Evolutionary conservation across 768 basidiomycete species (phyloP).

Genomic region (Lentinula sp.): DNA sequence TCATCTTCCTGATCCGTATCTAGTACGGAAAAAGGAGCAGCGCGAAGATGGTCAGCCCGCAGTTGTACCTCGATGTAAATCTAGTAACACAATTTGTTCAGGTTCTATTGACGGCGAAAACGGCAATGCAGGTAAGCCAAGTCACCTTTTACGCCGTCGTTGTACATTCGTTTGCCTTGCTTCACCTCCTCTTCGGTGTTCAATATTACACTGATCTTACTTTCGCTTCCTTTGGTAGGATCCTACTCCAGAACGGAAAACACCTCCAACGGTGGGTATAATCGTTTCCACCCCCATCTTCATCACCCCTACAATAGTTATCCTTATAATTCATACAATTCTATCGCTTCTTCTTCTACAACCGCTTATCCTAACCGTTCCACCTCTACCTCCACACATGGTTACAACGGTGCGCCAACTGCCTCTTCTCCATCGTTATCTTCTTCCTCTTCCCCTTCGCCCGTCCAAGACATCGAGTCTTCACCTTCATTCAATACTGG

Average conservation of each 20-base stretch:
- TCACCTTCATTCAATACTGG: neutral
- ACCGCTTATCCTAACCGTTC: neutral
- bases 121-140: neutral
- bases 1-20: conserved; percentile 1
- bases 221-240: neutral
- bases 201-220: neutral
- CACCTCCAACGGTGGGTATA: conserved; percentile 2
- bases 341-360: neutral
- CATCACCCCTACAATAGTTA: conserved; percentile 4
- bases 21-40: conserved; percentile 1
- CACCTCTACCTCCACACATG: neutral
- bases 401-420: neutral
- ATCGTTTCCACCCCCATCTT: conserved; percentile 2
- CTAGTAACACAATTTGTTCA: neutral
- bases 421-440: conserved; percentile 2
- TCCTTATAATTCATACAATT: conserved; percentile 4
- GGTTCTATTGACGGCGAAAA: neutral
- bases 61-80: neutral
- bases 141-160: neutral
- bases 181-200: too few relatives aligned
- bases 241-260: neutral
- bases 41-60: neutral
- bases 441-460: conserved; percentile 1
- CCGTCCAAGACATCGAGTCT: conserved; percentile 1
- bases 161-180: too few relatives aligned